phyloP scores from a whole-genome alignment of 2,329 filamentous ascomycete species.

The Beauveria rudraprayagi region DNA sequence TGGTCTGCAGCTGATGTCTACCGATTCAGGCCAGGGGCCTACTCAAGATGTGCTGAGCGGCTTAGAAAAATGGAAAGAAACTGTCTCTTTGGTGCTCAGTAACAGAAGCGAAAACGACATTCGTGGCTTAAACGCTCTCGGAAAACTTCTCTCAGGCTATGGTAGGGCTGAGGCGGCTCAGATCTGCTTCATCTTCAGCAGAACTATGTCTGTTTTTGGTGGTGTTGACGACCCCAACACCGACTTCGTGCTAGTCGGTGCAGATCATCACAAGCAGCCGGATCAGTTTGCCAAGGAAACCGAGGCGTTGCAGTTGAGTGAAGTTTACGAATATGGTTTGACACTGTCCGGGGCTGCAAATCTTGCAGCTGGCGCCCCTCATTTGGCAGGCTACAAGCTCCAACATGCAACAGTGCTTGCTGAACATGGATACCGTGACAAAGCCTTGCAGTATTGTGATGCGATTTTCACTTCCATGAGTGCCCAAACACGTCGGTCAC shows the following conservation, averaged over 20 bases:
- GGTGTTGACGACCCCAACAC: constrained; percentile 74
- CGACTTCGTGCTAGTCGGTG: constrained; percentile 76
- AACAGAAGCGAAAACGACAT: constrained; percentile 79
- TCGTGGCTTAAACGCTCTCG: constrained; percentile 69
- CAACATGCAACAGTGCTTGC: constrained; percentile 78
- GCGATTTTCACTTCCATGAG: constrained; percentile 68
- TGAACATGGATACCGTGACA: constrained; percentile 71
- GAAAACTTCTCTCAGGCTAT: constrained; percentile 75
- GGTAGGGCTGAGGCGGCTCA: constrained; percentile 86
- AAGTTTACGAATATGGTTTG: constrained; percentile 87
- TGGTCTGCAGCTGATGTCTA: constrained; percentile 83
- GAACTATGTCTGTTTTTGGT: constrained; percentile 61
- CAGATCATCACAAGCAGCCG: constrained; percentile 65
- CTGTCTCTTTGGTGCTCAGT: constrained; percentile 73
- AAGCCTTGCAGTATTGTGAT: constrained; percentile 89
- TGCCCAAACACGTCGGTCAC: constrained; percentile 73
- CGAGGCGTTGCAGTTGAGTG: constrained; percentile 86
- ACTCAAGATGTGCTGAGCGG: constrained; percentile 72
- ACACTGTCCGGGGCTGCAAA: constrained; percentile 54
- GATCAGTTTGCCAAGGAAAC: constrained; percentile 70
- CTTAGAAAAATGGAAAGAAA: constrained; percentile 90
- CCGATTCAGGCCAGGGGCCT: constrained; percentile 50
- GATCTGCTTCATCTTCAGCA: constrained; percentile 85
- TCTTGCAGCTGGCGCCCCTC: constrained; percentile 56
- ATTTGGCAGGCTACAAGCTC: constrained; percentile 85